These are phyloP conservation scores for Pinus tabuliformis DNA, from an alignment of 75 land plant species.

Conservation along the genomic window DNA sequence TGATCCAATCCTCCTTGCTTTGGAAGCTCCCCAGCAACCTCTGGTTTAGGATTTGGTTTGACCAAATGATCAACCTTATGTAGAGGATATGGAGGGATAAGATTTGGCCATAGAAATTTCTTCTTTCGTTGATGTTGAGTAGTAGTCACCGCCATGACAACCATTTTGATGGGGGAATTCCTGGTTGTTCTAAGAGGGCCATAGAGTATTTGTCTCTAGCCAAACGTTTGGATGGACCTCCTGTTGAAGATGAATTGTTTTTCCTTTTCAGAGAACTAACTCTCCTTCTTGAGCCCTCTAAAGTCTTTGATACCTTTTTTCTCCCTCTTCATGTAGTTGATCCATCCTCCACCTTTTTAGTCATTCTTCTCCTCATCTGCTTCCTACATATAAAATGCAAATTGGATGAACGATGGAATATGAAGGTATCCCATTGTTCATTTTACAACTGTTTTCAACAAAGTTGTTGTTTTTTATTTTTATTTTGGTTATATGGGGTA, in stretches of 20 bases:
- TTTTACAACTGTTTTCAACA: neutral
- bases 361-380: neutral
- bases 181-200: slow-evolving; percentile 51
- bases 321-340: neutral
- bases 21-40: slow-evolving; percentile 1
- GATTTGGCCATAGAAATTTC: neutral
- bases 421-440: neutral
- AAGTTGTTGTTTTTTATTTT: neutral
- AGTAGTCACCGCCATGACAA: slow-evolving; percentile 1
- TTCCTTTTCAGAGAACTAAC: neutral
- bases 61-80: neutral
- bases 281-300: slow-evolving; percentile 4
- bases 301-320: neutral
- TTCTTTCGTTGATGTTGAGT: neutral
- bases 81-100: neutral
- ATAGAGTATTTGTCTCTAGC: slow-evolving; percentile 27
- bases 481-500: neutral
- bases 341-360: slow-evolving; percentile 1
- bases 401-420: neutral
- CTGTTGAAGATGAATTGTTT: neutral
- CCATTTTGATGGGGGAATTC: slow-evolving; percentile 26
- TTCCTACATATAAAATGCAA: neutral
- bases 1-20: slow-evolving; percentile 3
- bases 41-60: neutral
- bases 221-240: slow-evolving; percentile 31